Evolutionary conservation across 2,329 filamentous ascomycete genomes (phyloP).

Genomic region (Xylaria sp.): DNA sequence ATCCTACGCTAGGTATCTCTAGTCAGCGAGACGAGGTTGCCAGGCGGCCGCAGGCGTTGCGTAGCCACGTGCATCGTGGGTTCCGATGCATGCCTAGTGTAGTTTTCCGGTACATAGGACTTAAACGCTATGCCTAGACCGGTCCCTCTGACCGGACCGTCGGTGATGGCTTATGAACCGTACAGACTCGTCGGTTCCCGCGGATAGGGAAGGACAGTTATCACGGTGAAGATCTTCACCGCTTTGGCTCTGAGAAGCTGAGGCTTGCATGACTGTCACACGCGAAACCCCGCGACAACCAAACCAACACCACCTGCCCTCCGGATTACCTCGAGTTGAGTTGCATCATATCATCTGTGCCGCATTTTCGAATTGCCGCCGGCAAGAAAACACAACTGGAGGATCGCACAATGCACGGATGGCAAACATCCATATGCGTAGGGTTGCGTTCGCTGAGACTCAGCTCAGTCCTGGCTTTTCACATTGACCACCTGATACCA

Average conservation of each 20-base stretch:
- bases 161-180: not conserved
- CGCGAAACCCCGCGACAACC: not conserved
- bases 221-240: conserved; percentile 27
- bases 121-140: not conserved
- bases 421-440: not conserved
- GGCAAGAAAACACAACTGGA: conserved; percentile 15
- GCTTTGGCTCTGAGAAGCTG: conserved; percentile 12
- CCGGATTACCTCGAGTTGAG: conserved; percentile 5
- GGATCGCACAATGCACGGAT: conserved; percentile 1
- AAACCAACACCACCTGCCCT: not conserved
- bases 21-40: not conserved
- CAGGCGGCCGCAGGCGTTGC: not conserved
- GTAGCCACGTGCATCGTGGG: not conserved
- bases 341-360: not conserved
- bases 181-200: conserved; percentile 12
- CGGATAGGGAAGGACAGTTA: not conserved
- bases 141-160: not conserved
- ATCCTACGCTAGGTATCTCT: not conserved
- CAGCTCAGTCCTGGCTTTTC: conserved; percentile 3
- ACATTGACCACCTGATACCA: not conserved
- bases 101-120: not conserved
- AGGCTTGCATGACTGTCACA: conserved; percentile 13
- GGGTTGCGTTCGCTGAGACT: conserved; percentile 15
- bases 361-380: conserved; percentile 25
- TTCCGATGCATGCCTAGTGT: not conserved